Conservation (phyloP, 2,329 filamentous ascomycete species). For the Conoideocrella luteorostrata region DNA sequence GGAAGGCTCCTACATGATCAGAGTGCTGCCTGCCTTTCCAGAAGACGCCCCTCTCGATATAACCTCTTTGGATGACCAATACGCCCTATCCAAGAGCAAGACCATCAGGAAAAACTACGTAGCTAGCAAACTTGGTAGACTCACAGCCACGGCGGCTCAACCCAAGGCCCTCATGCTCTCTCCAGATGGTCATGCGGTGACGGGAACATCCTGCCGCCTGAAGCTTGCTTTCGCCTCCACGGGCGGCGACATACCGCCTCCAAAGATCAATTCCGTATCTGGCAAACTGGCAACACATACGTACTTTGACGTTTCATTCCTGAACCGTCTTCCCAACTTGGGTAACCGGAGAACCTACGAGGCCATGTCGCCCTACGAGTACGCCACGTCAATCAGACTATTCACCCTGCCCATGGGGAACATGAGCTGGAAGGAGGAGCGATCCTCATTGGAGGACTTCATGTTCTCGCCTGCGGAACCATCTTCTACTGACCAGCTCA, state of each 20-base stretch:
- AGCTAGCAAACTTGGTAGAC: not conserved
- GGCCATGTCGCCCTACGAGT: not conserved
- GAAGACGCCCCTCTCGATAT: constrained; percentile 1
- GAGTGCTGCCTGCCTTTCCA: constrained; percentile 1
- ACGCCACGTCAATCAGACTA: not conserved
- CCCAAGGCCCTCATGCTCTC: constrained; percentile 3
- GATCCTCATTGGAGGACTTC: not conserved
- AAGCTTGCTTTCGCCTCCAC: not conserved
- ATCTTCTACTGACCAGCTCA: not conserved
- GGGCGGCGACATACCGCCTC: not conserved
- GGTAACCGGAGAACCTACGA: not conserved
- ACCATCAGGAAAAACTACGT: constrained; percentile 1
- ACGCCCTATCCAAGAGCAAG: not conserved
- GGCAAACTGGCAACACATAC: not conserved
- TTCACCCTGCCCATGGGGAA: not conserved
- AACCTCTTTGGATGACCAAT: not conserved
- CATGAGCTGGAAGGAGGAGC: not conserved
- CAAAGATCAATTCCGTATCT: not conserved
- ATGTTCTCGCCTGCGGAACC: no score
- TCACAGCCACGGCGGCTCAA: not conserved
- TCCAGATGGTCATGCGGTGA: not conserved
- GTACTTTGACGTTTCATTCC: not conserved
- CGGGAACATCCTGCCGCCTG: not conserved
- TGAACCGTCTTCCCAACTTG: not conserved
- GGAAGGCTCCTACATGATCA: not conserved